Evolutionary conservation across 2,329 filamentous ascomycete species (phyloP).

Genomic region (Monosporascus sp.): DNA sequence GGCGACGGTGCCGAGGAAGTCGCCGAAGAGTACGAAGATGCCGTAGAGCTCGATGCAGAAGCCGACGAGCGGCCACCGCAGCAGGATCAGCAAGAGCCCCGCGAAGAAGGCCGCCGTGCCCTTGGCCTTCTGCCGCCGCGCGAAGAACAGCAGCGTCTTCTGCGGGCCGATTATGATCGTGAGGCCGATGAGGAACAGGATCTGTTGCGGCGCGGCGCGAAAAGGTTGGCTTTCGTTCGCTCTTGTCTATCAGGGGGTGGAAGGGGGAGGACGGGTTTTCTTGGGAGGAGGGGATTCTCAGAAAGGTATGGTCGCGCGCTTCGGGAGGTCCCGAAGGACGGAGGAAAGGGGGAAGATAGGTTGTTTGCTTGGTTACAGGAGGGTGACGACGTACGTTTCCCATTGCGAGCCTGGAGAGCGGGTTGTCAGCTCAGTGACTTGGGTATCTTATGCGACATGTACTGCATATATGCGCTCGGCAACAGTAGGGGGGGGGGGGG

Average conservation of each 20-base stretch:
- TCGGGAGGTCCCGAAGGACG: constrained; percentile 5
- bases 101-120: constrained; percentile 83
- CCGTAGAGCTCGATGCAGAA: constrained; percentile 91
- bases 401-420: constrained; percentile 74
- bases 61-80: constrained; percentile 86
- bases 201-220: constrained; percentile 45
- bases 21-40: constrained; percentile 88
- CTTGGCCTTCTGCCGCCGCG: constrained; percentile 84
- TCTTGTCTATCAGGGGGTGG: neutral
- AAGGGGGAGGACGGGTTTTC: neutral
- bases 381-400: constrained; percentile 64
- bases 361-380: neutral
- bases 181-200: constrained; percentile 95
- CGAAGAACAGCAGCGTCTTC: constrained; percentile 93
- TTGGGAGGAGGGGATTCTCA: neutral
- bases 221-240: neutral
- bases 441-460: neutral
- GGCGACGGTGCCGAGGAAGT: constrained; percentile 90
- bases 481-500: constrained; percentile 1
- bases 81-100: constrained; percentile 78
- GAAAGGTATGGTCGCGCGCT: neutral
- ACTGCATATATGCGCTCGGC: constrained; percentile 1
- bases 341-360: constrained; percentile 3
- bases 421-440: constrained; percentile 8
- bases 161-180: constrained; percentile 90